phyloP scores from a whole-genome alignment of 441 rosid genomes.

The Erysimum pusillum region DNA sequence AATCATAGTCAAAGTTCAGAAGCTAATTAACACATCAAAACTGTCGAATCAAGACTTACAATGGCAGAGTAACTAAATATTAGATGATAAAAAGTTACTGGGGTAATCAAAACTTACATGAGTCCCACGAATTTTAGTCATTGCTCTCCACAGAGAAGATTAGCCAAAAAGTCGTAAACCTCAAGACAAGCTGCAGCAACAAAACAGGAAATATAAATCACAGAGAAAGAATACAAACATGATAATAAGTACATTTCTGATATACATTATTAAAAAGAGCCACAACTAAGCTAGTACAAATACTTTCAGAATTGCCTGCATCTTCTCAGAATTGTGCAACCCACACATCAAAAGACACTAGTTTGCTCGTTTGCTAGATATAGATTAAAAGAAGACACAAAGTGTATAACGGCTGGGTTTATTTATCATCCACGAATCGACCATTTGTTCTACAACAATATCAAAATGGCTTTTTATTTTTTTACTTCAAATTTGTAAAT shows the following conservation, averaged over 20 bases:
- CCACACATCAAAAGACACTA: neutral
- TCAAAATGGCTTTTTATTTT: too few relatives aligned
- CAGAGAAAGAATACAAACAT: constrained; percentile 15
- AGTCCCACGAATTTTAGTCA: constrained; percentile 30
- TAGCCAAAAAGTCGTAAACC: constrained; percentile 10
- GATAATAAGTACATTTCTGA: neutral
- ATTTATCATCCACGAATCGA: too few relatives aligned
- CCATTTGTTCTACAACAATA: too few relatives aligned
- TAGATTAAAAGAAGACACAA: constrained; percentile 5
- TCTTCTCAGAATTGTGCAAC: neutral
- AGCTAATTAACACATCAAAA: constrained; percentile 23
- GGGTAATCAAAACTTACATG: constrained; percentile 35
- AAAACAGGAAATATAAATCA: neutral
- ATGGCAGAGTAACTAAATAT: neutral
- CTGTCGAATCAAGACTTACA: constrained; percentile 6
- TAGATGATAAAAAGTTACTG: neutral
- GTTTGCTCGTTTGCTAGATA: neutral
- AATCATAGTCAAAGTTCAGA: constrained; percentile 5
- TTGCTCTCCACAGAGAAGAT: constrained; percentile 26
- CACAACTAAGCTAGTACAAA: neutral
- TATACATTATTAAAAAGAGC: neutral
- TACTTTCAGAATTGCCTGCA: neutral
- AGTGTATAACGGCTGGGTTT: neutral
- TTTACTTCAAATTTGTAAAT: too few relatives aligned
- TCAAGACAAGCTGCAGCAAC: constrained; percentile 27